Conservation (phyloP, 352 stramenopile species). For the Saprolegnia diclina region DNA sequence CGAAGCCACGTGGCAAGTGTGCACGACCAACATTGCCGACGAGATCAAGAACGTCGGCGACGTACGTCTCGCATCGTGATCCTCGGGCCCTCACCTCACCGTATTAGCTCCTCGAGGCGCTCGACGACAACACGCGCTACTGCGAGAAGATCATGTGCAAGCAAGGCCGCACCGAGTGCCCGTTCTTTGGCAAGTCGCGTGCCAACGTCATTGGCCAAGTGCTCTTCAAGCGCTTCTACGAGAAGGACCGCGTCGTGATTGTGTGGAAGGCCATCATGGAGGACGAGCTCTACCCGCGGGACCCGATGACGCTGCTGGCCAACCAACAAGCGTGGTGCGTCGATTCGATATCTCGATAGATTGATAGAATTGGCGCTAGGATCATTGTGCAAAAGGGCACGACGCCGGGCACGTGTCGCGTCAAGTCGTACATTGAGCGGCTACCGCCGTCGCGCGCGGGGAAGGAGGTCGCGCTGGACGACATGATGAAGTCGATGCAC, state of each 20-base stretch:
- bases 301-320: slow-evolving; percentile 12
- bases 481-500: slow-evolving; percentile 29
- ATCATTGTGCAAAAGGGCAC: slow-evolving; percentile 18
- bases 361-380: slow-evolving; percentile 8
- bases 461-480: slow-evolving; percentile 16
- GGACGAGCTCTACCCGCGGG: slow-evolving; percentile 17
- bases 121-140: slow-evolving; percentile 23
- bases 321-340: slow-evolving; percentile 25
- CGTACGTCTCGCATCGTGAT: background rate
- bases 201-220: slow-evolving; percentile 17
- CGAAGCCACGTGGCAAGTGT: slow-evolving; percentile 8
- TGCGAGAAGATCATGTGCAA: slow-evolving; percentile 21
- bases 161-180: slow-evolving; percentile 1
- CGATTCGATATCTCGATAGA: background rate
- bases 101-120: slow-evolving; percentile 15
- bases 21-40: slow-evolving; percentile 13
- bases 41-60: slow-evolving; percentile 16
- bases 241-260: slow-evolving; percentile 18
- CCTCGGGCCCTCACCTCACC: background rate
- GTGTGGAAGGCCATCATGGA: slow-evolving; percentile 26
- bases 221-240: slow-evolving; percentile 12
- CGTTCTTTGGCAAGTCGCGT: slow-evolving; percentile 24
- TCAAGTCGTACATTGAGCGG: slow-evolving; percentile 25
- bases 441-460: slow-evolving; percentile 18
- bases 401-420: slow-evolving; percentile 5